Evolutionary conservation across 495 filamentous ascomycete species (phyloP).

Genomic region (Wilcoxina mikolae): DNA sequence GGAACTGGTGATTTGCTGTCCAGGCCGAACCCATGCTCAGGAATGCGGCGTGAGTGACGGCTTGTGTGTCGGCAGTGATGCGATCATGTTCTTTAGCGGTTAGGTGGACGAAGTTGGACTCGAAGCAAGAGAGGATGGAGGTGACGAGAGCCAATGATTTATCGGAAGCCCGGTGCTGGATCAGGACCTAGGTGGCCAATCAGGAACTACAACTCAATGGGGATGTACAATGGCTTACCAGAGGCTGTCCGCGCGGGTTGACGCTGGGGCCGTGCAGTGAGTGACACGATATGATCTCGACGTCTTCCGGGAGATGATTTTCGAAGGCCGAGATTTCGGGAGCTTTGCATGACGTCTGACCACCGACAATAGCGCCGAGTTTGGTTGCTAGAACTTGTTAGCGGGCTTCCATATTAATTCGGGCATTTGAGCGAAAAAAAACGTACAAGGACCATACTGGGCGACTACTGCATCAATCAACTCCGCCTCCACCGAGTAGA

Average conservation of each 20-base stretch:
- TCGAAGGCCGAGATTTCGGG: constrained; percentile 93
- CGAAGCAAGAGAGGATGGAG: constrained; percentile 62
- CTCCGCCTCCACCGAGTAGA: constrained; percentile 94
- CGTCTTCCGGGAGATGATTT: constrained; percentile 68
- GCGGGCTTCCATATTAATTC: constrained; percentile 5
- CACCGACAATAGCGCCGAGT: constrained; percentile 81
- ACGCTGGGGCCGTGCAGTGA: constrained; percentile 90
- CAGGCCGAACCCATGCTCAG: constrained; percentile 94
- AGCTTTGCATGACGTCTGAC: constrained; percentile 96
- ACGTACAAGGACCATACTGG: constrained; percentile 79
- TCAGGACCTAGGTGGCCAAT: constrained; percentile 48
- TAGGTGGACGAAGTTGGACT: constrained; percentile 69
- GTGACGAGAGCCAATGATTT: constrained; percentile 57
- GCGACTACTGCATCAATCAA: constrained; percentile 72
- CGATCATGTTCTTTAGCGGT: constrained; percentile 78
- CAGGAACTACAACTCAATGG: too few relatives aligned
- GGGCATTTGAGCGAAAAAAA: constrained; percentile 15
- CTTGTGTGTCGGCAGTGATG: constrained; percentile 95
- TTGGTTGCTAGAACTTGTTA: constrained; percentile 56
- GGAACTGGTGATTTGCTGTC: constrained; percentile 83
- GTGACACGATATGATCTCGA: constrained; percentile 91
- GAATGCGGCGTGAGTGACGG: constrained; percentile 94
- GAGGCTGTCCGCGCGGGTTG: constrained; percentile 69
- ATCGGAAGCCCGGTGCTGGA: constrained; percentile 77
- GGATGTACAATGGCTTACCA: constrained; percentile 43